Conservation (phyloP, 805 yeast species). For the Saturnispora zaruensis region DNA sequence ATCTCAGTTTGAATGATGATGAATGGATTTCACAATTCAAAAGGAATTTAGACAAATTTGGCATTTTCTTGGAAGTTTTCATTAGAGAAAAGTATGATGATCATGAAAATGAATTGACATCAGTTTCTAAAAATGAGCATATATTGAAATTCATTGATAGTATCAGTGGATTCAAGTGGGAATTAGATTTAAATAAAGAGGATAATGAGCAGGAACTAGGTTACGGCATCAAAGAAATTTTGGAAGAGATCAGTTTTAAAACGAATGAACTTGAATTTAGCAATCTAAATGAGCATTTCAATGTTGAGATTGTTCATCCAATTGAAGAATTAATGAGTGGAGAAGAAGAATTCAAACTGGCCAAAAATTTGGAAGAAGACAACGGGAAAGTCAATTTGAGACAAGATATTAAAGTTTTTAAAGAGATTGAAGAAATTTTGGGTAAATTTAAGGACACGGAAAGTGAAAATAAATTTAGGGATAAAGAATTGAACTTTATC, state of each 20-base stretch:
- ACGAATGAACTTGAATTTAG: neutral
- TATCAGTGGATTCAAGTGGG: constrained; percentile 11
- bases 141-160: constrained; percentile 7
- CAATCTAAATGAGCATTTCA: neutral
- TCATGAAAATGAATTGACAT: neutral
- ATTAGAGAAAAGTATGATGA: constrained; percentile 1
- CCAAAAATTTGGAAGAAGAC: neutral
- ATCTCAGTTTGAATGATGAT: constrained; percentile 5
- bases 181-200: constrained; percentile 1
- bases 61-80: constrained; percentile 13
- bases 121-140: neutral
- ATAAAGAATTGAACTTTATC: neutral
- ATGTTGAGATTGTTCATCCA: neutral
- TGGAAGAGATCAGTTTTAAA: constrained; percentile 6
- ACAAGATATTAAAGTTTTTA: constrained; percentile 9
- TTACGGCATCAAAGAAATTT: constrained; percentile 6
- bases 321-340: neutral
- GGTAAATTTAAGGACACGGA: constrained; percentile 6
- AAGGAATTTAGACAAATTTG: constrained; percentile 8
- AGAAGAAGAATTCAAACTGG: neutral
- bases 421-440: constrained; percentile 12
- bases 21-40: constrained; percentile 13
- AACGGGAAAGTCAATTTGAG: neutral
- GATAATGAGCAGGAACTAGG: constrained; percentile 5
- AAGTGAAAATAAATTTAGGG: constrained; percentile 2